These are phyloP conservation scores for Backusella psychrophila DNA, from an alignment of 192 early-diverging fungal species.

Conservation along the genomic window DNA sequence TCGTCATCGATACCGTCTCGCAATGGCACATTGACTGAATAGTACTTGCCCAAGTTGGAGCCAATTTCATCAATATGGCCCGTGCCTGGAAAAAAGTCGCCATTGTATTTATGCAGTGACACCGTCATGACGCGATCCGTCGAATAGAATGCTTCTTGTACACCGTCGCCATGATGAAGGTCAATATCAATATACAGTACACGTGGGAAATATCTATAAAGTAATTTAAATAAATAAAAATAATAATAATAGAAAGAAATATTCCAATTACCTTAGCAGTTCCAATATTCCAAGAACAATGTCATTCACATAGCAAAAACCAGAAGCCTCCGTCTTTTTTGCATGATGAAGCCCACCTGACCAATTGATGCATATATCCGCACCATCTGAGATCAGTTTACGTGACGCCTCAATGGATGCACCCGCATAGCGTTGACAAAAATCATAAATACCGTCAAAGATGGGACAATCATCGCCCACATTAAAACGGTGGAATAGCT, in stretches of 20 bases:
- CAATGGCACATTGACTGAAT: conserved; percentile 90
- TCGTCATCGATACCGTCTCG: conserved; percentile 85
- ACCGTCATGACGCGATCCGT: conserved; percentile 95
- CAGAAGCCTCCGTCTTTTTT: conserved; percentile 81
- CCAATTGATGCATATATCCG: conserved; percentile 98
- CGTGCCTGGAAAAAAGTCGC: conserved; percentile 92
- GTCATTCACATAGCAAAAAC: conserved; percentile 99
- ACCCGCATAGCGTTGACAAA: conserved; percentile 88
- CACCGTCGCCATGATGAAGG: conserved; percentile 97
- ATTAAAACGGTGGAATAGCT: conserved; percentile 73
- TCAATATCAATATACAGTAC: conserved; percentile 98
- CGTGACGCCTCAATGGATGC: conserved; percentile 90
- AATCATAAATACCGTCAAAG: conserved; percentile 97
- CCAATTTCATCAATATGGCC: conserved; percentile 83
- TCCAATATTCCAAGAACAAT: conserved; percentile 92
- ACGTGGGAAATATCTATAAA: conserved; percentile 60
- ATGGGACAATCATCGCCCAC: conserved; percentile 98
- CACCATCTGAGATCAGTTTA: conserved; percentile 73
- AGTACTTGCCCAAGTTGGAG: conserved; percentile 71
- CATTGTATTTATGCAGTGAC: conserved; percentile 93
- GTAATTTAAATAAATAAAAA: neutral
- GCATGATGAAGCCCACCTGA: conserved; percentile 97
- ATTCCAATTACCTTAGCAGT: conserved; percentile 59
- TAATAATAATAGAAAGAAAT: neutral
- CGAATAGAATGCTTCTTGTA: conserved; percentile 92